Evolutionary conservation across 352 stramenopile genomes (phyloP).

Genomic region (Phytophthora megakarya): DNA sequence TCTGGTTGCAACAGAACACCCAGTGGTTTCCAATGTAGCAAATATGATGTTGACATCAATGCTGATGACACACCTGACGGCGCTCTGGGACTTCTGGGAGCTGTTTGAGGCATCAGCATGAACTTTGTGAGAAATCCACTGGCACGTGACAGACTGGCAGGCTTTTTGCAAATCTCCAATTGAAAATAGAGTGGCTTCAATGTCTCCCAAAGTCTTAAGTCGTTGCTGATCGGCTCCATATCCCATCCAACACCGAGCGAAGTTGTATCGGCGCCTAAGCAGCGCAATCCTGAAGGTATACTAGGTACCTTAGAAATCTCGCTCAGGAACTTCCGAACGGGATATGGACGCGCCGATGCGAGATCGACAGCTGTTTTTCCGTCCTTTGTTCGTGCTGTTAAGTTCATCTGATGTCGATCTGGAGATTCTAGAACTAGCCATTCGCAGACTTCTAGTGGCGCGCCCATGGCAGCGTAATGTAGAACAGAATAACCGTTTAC

Average conservation of each 20-base stretch:
- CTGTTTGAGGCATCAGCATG: conserved; percentile 44
- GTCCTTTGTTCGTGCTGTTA: conserved; percentile 51
- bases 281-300: conserved; percentile 42
- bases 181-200: conserved; percentile 58
- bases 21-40: conserved; percentile 63
- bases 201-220: conserved; percentile 38
- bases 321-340: conserved; percentile 49
- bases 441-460: conserved; percentile 56
- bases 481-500: conserved; percentile 64
- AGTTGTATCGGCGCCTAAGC: conserved; percentile 54
- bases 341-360: conserved; percentile 33
- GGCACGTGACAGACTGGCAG: conserved; percentile 44
- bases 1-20: conserved; percentile 51
- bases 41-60: conserved; percentile 39
- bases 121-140: conserved; percentile 61
- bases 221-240: conserved; percentile 35
- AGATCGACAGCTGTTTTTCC: conserved; percentile 51
- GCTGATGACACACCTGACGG: conserved; percentile 25
- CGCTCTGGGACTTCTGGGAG: conserved; percentile 24
- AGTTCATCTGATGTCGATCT: conserved; percentile 38
- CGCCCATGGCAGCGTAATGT: conserved; percentile 71
- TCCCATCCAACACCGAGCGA: conserved; percentile 66
- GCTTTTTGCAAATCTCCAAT: conserved; percentile 68
- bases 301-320: conserved; percentile 42
- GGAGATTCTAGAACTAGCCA: conserved; percentile 65